These are phyloP conservation scores for Ascocoryne sarcoides DNA, from an alignment of 2,329 filamentous ascomycete genomes.

Conservation along the genomic window DNA sequence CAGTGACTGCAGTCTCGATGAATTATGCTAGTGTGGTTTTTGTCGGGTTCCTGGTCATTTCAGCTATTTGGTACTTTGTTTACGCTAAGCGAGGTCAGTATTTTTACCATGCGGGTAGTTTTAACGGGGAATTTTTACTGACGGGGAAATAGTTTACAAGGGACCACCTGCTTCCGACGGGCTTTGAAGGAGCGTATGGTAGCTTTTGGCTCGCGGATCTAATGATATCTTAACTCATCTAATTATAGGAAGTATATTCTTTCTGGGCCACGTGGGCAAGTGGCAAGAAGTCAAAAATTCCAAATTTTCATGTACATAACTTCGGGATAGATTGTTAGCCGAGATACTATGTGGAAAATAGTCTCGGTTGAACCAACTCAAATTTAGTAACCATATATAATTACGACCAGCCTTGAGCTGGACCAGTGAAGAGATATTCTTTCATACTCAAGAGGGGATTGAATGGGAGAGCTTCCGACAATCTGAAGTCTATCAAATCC, in stretches of 20 bases:
- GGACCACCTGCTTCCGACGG: conserved; percentile 19
- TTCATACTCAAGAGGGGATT: too few species aligned
- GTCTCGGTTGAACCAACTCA: too few species aligned
- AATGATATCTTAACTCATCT: neutral
- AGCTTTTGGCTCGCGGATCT: neutral
- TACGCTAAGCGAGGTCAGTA: conserved; percentile 42
- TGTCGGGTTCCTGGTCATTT: conserved; percentile 42
- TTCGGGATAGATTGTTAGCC: too few species aligned
- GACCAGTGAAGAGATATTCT: too few species aligned
- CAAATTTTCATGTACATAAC: too few species aligned
- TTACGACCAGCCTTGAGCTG: too few species aligned
- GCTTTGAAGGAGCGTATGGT: conserved; percentile 3
- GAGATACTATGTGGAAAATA: too few species aligned
- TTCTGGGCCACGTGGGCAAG: too few species aligned
- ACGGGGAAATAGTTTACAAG: conserved; percentile 12
- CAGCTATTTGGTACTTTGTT: conserved; percentile 40
- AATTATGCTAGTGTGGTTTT: conserved; percentile 43
- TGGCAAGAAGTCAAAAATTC: too few species aligned
- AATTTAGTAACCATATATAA: too few species aligned
- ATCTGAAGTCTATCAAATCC: too few species aligned
- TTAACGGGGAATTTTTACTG: neutral
- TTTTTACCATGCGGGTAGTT: neutral
- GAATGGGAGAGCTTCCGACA: too few species aligned
- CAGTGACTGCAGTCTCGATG: conserved; percentile 51
- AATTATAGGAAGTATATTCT: neutral